These are phyloP conservation scores for Trametes cubensis DNA, from an alignment of 768 basidiomycete species.

Conservation along the genomic window DNA sequence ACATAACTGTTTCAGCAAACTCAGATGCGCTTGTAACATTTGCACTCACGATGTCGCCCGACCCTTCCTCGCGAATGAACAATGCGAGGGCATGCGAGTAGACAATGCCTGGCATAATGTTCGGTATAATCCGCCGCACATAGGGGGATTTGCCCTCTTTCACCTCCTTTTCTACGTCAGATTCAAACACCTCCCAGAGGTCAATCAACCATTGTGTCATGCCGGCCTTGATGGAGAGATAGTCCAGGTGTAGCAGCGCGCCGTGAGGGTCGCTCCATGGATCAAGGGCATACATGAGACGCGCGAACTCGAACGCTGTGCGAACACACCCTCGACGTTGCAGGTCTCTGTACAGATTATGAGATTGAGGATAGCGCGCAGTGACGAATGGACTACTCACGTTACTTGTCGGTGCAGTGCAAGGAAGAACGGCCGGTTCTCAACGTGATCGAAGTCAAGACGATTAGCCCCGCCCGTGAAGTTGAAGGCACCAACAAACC, in stretches of 20 bases:
- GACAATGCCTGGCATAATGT: conserved; percentile 74
- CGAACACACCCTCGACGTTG: conserved; percentile 87
- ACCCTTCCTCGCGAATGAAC: conserved; percentile 44
- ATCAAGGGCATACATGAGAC: conserved; percentile 83
- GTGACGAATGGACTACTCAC: conserved; percentile 44
- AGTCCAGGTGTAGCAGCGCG: conserved; percentile 79
- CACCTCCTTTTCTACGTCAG: conserved; percentile 18
- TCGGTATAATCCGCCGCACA: conserved; percentile 26
- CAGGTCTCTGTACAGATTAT: conserved; percentile 57
- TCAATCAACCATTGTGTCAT: conserved; percentile 83
- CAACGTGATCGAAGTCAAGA: conserved; percentile 87
- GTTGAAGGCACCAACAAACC: conserved; percentile 84
- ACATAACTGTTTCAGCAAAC: neutral
- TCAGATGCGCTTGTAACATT: neutral
- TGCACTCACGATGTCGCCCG: conserved; percentile 38
- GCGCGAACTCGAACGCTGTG: conserved; percentile 89
- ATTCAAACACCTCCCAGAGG: conserved; percentile 53
- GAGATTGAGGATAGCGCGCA: neutral
- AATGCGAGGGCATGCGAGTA: conserved; percentile 74
- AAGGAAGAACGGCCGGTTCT: conserved; percentile 92
- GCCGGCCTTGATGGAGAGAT: conserved; percentile 78
- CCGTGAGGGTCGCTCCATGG: conserved; percentile 91
- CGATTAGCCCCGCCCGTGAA: conserved; percentile 81
- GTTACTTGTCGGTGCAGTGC: conserved; percentile 82
- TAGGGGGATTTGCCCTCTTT: conserved; percentile 42